Conservation (phyloP, 768 basidiomycete genomes). For the Lactifluus pinguis region DNA sequence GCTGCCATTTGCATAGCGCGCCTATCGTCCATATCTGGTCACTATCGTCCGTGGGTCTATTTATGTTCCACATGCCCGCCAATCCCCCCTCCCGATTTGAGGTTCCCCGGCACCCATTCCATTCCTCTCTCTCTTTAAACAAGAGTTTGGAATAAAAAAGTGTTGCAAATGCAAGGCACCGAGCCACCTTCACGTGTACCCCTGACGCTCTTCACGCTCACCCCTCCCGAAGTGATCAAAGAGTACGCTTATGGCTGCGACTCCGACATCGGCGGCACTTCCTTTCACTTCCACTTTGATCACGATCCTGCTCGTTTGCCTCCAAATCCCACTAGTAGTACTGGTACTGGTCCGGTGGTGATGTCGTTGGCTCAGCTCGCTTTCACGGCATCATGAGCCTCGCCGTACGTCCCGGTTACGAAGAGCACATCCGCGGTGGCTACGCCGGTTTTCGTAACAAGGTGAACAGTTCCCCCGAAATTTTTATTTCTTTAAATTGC, state of each 20-base stretch:
- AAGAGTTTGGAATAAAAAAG: conserved; percentile 28
- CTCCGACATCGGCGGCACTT: conserved; percentile 78
- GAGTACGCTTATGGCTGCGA: conserved; percentile 79
- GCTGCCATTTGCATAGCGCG: no score
- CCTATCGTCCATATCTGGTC: no score
- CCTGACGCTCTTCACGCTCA: conserved; percentile 58
- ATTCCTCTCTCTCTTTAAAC: background rate
- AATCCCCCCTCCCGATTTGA: background rate
- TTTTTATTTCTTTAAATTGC: no score
- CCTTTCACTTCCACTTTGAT: conserved; percentile 69
- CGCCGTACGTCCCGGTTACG: conserved; percentile 54
- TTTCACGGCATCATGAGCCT: conserved; percentile 80
- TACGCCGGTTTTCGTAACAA: conserved; percentile 89
- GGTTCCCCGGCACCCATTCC: background rate
- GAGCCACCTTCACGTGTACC: conserved; percentile 52
- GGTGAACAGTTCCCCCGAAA: conserved; percentile 31
- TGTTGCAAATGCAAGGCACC: conserved; percentile 70
- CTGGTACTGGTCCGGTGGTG: no score
- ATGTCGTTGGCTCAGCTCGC: conserved; percentile 37
- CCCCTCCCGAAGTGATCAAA: conserved; percentile 45
- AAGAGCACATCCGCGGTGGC: conserved; percentile 66
- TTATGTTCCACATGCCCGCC: no score
- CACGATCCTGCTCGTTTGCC: conserved; percentile 35
- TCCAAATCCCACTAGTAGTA: conserved; percentile 24
- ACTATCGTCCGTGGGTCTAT: no score